Evolutionary conservation across 192 early-diverging fungal genomes (phyloP).

Genomic region (Gryganskiella cystojenkinii): DNA sequence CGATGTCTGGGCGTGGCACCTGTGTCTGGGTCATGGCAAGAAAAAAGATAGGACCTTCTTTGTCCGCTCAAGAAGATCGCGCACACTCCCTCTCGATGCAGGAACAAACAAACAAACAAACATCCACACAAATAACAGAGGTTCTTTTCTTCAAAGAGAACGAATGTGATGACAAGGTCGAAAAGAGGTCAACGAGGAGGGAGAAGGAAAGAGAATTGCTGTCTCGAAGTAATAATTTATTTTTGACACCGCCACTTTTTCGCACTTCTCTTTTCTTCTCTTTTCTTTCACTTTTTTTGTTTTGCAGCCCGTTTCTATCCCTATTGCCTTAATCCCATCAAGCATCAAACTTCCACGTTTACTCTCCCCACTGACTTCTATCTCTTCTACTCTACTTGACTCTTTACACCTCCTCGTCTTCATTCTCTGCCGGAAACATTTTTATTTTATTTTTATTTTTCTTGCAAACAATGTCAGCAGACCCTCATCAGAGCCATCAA

Average conservation of each 20-base stretch:
- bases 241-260: not conserved
- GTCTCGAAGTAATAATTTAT: not conserved
- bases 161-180: not conserved
- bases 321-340: not conserved
- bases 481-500: constrained; percentile 13
- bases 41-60: not conserved
- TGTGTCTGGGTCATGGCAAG: not conserved
- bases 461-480: constrained; percentile 17
- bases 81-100: too few relatives aligned
- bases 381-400: too few relatives aligned
- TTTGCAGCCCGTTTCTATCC: not conserved
- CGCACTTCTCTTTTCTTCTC: not conserved
- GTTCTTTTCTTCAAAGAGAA: not conserved
- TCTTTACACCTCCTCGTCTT: not conserved
- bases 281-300: not conserved
- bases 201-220: too few relatives aligned
- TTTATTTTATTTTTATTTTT: not conserved
- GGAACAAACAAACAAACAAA: not conserved
- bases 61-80: too few relatives aligned
- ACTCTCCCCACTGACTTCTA: too few relatives aligned
- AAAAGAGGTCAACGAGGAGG: too few relatives aligned
- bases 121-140: not conserved
- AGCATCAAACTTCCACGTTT: not conserved
- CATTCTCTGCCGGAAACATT: constrained; percentile 1
- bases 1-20: too few relatives aligned